Base-by-base conservation (phyloP, 2,329 filamentous ascomycete species). In the Trichoderma koningiopsis region DNA sequence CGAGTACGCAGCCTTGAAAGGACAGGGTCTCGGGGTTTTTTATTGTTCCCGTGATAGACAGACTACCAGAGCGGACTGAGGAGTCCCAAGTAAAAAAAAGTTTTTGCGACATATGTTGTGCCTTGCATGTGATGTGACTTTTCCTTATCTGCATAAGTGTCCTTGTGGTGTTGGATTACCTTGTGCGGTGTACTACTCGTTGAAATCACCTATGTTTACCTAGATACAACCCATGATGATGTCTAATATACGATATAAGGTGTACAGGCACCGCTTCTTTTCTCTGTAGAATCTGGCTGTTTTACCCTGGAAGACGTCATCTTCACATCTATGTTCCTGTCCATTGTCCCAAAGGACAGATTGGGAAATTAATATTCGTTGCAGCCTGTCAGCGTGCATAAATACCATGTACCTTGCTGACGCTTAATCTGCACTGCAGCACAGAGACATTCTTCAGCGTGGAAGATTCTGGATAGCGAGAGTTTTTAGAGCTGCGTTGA, bases 11-110 rank as follows among this genome's bases (percentile, higher is more conserved):
- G 67, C 60, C 61, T 68, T 60, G 40, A 57, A 47, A 66, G 57
- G 68, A 67, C 68, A 59, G 70, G 63, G 67, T 58, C 66, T 70
- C 63, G 52, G 56, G 55, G 37, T 33, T 37, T 55, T 55, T 70
- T 66, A 70, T 69, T 71, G 68, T 73, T 68, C 70, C 73, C 65
- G 60, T 72, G 70, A 68, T 74, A 73, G 71, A 72, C 43, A 72
- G 74, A 77, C 72, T 74, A 77, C 77, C 77, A 79, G 76, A 74
- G 78, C 77, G 78, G 77, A 81, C 79, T 81, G 78, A 81, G 79
- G 79, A 81, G 76, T 80, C 78, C 76, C 74, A 75, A 79, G 70
- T 70, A 76, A 79, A 67, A 66, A 61, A 66, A 68, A 37, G 53
- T 43, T 69, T 65, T 69, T 69, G 61, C 68, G 57, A 68, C 63